Base-by-base conservation (phyloP, 73 alveolate genomes). In the Paramecium tetraurelia region DNA sequence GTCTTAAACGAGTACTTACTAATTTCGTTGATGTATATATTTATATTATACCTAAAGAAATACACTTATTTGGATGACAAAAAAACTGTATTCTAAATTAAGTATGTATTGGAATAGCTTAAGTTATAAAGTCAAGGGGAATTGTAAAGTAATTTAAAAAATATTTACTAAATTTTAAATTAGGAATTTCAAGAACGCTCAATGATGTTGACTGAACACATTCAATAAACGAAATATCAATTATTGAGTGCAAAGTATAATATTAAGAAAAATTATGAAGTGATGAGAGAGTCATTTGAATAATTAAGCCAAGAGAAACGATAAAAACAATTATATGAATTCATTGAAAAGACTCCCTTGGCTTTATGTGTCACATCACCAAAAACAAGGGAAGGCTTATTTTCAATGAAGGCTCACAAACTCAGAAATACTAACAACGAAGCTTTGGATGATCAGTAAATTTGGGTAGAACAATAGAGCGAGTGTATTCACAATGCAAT, bases 251-350 rank as follows among this genome's bases (percentile, higher is more conserved):
- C 93, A 5, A 58, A 41, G 9, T 63, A 59, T 18, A 86, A 72
- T 58, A 63, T 86, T 35, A 86, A 68, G 44, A 86, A 86, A 24
- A 63, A 86, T 43, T 68, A 63, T 43, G 83, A 72, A n/a, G 70
- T 86, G 8, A 72, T 86, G 43, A 86, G 44, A 40, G 93, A 86
- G 6, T 40, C 83, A 1, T 43, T 63, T 31, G 93, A 86, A 14
- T 59, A 63, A 50, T 48, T 86, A 35, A 86, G 70, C 12, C 20
- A 77, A 59, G 93, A 86, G 29, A 86, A 63, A 68, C 70, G 85
- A 86, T 63, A 77, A 40, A 86, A 77, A 86, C 27, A 63, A 43
- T 86, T 86, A 68, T 86, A 86, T 63, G 93, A 86, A 7, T 86
- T 86, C 24, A 86, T 86, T 5, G 93, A 86, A 68, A 41, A 86